phyloP scores from a whole-genome alignment of 441 rosid genomes.

The Populus hybrid region DNA sequence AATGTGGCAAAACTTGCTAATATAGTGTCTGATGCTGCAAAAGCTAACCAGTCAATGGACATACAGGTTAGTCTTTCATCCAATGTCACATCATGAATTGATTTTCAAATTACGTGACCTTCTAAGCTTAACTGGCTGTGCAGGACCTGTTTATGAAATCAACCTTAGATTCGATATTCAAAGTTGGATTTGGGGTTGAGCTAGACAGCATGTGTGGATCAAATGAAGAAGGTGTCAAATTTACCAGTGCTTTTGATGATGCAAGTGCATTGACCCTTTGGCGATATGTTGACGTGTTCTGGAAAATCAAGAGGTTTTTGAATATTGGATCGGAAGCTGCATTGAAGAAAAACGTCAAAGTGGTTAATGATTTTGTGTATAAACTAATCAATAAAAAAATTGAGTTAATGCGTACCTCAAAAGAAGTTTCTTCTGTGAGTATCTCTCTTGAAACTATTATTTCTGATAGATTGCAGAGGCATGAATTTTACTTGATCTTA shows the following conservation, averaged over 20 bases:
- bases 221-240: conserved; percentile 36
- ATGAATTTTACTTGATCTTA: not conserved
- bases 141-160: conserved; percentile 56
- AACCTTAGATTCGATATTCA: conserved; percentile 50
- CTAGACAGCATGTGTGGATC: conserved; percentile 48
- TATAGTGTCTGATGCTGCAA: conserved; percentile 38
- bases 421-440: conserved; percentile 31
- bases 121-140: not conserved
- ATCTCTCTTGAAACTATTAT: not conserved
- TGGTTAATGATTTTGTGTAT: conserved; percentile 37
- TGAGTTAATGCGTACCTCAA: conserved; percentile 29
- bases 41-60: conserved; percentile 34
- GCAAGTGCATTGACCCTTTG: conserved; percentile 44
- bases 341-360: conserved; percentile 34
- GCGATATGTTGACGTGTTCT: conserved; percentile 43
- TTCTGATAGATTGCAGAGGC: not conserved
- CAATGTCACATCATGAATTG: not conserved
- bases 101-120: not conserved
- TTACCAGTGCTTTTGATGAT: conserved; percentile 47
- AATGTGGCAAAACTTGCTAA: conserved; percentile 44
- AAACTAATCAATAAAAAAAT: conserved; percentile 46
- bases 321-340: conserved; percentile 50
- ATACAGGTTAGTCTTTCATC: conserved; percentile 36
- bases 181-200: conserved; percentile 50
- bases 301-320: conserved; percentile 43